Evolutionary conservation across 768 basidiomycete genomes (phyloP).

Genomic region (Chalciporus piperatus): DNA sequence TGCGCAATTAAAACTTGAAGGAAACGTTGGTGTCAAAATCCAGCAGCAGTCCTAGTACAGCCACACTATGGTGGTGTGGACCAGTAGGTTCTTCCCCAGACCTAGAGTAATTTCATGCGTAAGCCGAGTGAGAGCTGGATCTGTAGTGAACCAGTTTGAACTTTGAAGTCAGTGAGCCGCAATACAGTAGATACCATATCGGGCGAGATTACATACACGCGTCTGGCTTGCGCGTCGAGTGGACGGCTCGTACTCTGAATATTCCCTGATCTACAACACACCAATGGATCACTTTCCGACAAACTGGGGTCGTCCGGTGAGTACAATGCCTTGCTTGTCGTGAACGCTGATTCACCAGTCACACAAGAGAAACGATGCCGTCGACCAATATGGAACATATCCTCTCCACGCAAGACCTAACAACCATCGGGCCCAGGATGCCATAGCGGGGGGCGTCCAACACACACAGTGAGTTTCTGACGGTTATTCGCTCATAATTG

Average conservation of each 20-base stretch:
- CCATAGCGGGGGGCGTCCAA: conserved; percentile 65
- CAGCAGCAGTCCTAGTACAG: too few relatives aligned
- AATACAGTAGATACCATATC: conserved; percentile 2
- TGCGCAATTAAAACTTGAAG: too few relatives aligned
- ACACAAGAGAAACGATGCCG: conserved; percentile 66
- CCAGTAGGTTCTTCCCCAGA: too few relatives aligned
- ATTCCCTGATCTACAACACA: conserved; percentile 2
- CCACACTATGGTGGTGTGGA: too few relatives aligned
- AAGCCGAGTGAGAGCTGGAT: too few relatives aligned
- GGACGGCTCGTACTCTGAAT: conserved; percentile 2
- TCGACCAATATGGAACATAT: conserved; percentile 76
- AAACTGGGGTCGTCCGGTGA: conserved; percentile 79
- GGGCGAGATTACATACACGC: conserved; percentile 8
- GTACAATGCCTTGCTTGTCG: conserved; percentile 18
- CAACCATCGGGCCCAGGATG: conserved; percentile 45
- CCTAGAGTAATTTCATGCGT: too few relatives aligned
- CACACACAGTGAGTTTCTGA: conserved; percentile 68
- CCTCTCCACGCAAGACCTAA: conserved; percentile 62
- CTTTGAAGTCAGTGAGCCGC: too few relatives aligned
- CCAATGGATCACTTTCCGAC: conserved; percentile 82
- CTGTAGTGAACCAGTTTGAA: too few relatives aligned
- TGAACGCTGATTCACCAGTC: neutral
- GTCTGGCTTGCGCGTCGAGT: conserved; percentile 20
- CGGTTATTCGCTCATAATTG: neutral
- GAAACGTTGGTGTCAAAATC: too few relatives aligned